Base-by-base conservation (phyloP, 129 eudicot genomes). In the Tagetes patula region DNA sequence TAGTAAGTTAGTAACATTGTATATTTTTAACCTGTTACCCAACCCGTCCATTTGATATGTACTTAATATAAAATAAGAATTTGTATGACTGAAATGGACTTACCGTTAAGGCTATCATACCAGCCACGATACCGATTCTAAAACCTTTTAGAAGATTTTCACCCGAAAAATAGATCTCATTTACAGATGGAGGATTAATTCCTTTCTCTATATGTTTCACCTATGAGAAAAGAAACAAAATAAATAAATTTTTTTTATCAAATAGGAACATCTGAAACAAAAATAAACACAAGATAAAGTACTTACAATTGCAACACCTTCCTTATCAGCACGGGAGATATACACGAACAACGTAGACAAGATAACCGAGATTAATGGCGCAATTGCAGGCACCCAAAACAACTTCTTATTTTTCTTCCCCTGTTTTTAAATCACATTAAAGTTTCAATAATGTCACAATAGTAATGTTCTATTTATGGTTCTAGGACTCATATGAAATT, bases 341-440 rank as follows among this genome's bases (percentile, higher is more conserved):
- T 83, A 89, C 74, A 89, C 97, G 37, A 89, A 87, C 65, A 92
- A 59, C 10, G 96, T 92, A 43, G 96, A 89, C 42, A 92, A 64
- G 65, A 85, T 52, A 58, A 89, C 96, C 0, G 96, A 92, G 45
- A 80, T 79, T 36, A 92, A 74, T 13, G 98, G 96, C 1, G 95
- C 95, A 58, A 89, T 84, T 7, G 98, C 96, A 0, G 98, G 74
- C 37, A 92, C 85, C 98, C 96, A 92, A 52, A 92, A 92, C 4
- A 92, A 67, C 59, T 84, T 89, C 82, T 84, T 92, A 75, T 87
- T 85, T 76, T 80, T 87, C 87, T 87, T 92, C 36, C 85, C 96
- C 98, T 92, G 84, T 77, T 4, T 30, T 10, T 61, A 69, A 33
- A 77, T 41, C 63, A 71, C 59, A 43, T 64, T 52, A 43, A 38